Conservation (phyloP, 2,329 filamentous ascomycete species). For the Aspergillus sp. region DNA sequence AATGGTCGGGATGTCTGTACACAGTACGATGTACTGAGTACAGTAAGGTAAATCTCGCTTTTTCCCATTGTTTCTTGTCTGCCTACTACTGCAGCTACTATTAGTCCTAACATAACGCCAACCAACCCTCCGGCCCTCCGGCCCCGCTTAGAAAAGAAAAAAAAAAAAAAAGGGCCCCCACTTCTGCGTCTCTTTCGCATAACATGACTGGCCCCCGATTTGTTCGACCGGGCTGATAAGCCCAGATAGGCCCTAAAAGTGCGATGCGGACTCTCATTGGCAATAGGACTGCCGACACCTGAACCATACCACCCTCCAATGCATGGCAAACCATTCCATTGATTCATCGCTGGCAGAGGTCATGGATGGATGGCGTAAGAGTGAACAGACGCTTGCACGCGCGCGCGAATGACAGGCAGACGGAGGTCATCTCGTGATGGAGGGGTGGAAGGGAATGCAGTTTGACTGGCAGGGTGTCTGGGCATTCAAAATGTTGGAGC, state of each 20-base stretch:
- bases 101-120: background rate
- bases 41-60: too few species aligned
- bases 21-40: too few species aligned
- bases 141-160: constrained; percentile 1
- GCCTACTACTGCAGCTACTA: background rate
- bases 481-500: constrained; percentile 5
- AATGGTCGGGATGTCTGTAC: constrained; percentile 1
- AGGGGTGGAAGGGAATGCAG: background rate
- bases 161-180: constrained; percentile 10
- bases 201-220: constrained; percentile 15
- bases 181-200: constrained; percentile 6
- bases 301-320: constrained; percentile 10
- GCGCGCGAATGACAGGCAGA: background rate
- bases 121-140: background rate
- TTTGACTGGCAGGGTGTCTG: background rate
- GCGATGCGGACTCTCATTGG: constrained; percentile 10
- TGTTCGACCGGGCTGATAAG: constrained; percentile 19
- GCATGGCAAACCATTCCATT: background rate
- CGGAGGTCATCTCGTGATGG: background rate
- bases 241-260: constrained; percentile 11
- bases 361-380: constrained; percentile 3
- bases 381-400: background rate
- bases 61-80: background rate
- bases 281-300: constrained; percentile 13
- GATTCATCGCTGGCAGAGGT: background rate